Evolutionary conservation across 2,329 filamentous ascomycete genomes (phyloP), one percentile per base, ranked within the genome.

Genomic region (Westerdykella aurantiaca): DNA sequence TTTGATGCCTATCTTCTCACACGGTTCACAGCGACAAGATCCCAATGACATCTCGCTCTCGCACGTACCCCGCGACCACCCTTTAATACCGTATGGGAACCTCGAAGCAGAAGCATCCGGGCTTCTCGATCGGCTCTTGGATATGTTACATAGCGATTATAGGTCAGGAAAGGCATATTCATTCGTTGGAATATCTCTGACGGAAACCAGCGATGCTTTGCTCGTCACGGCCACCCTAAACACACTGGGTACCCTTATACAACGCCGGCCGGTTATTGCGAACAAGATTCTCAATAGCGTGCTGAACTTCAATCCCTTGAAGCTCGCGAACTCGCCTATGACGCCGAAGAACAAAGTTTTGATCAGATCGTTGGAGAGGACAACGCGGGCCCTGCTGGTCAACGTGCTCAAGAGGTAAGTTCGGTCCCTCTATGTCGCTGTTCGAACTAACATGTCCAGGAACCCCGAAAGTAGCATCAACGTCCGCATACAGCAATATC

Each of bases 91-190:
- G 49, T 79, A 85, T 37, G 80, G 83, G 46, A 87, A 83, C 51
- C 79, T 98, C 18, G 93, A 97, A 69, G 93, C 94, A 13, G 93
- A 98, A 71, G 88, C 89, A 16, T 89, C 85, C 21, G 93, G 91
- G 13, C 75, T 98, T 34, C 73, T 98, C 47, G 94, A 98, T 69
- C 82, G 93, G 55, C 81, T 98, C 69, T 74, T 98, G 25, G 79
- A 79, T 44, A 82, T 89, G 33, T 78, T 98, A 51, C 89, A 96
- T 64, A 90, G 95, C 54, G 85, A 88, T 60, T 82, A 79, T 70
- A 88, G 82, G 88, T 93, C 74, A 67, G 82, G 67, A 53, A 56
- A 45, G 42, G 48, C 45, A 37, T 46, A 34, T 25, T 42, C 25
- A 17, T 22, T 43, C 47, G 21, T 7, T 37, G 45, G 43, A 25